Base-by-base conservation (phyloP, 805 yeast species). In the Komagataella pseudopastoris region DNA sequence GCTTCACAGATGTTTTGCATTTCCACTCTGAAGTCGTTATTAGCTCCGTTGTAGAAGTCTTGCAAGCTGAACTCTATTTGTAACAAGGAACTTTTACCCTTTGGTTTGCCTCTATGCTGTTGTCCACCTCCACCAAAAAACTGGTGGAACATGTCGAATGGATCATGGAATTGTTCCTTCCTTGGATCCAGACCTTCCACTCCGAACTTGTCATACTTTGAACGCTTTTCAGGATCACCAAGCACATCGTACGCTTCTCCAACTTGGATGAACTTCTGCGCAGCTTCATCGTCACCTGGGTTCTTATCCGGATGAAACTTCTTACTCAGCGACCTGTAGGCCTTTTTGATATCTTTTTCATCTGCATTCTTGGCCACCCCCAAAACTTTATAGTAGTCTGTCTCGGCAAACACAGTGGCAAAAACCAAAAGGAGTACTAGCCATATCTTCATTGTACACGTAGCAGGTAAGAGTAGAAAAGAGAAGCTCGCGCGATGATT, bases 221-320 rank as follows among this genome's bases (percentile, higher is more conserved):
- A 59, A 54, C 84, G 76, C 65, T 86, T 85, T 52, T 85, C 87
- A 4, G 75, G 63, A 62, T 88, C 88, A 56, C 80, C 76, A 55
- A 89, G 73, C 10, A 88, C 85, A 51, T 89, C 96, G 64, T 91
- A 91, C 0, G 98, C 98, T 61, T 85, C 95, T 14, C 96, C 96
- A 24, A 93, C 77, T 66, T 89, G 95, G 50, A 93, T 83, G 64
- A 90, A 93, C 67, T 78, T 83, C 49, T 85, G 83, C 56, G 87
- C 89, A 1, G 97, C 96, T 24, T 77, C 84, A 6, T 87, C 88
- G 58, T 83, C 78, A 6, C 83, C 85, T 4, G 85, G 83, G 63
- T 91, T 93, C 69, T 91, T 91, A 67, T 91, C 99, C 2, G 99
- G 99, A 62, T 91, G 99, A 66, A 78, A 88, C 62, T 86, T 86